Evolutionary conservation across 2,329 filamentous ascomycete species (phyloP), one percentile per base, ranked within the genome.

Genomic region (Pleurostoma richardsiae): DNA sequence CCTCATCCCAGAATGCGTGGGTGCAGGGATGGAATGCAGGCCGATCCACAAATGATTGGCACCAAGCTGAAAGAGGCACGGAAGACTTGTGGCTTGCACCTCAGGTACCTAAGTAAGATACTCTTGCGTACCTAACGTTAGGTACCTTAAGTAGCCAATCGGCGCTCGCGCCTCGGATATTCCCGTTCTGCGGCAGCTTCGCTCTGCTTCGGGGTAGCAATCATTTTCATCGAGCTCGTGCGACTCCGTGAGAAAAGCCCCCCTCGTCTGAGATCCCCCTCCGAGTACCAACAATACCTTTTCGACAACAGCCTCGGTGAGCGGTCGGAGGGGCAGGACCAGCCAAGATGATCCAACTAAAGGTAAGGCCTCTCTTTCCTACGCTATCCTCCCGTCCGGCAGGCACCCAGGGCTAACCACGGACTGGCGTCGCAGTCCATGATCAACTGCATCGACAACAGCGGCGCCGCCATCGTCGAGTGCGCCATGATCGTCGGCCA

Each of bases 391-490:
- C 33, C 33, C 33, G 33, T 36, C 33, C 33, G n/a, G n/a, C 8
- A 36, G 33, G n/a, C 26, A 42, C 38, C 6, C 69, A 45, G 38
- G 52, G 47, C 33, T n/a, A 33, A 26, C 27, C 29, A 26, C n/a
- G 4, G 30, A 2, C 42, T 30, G 27, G 2, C 39, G 29, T 41
- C 4, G 5, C 57, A 96, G 94, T 88, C 91, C 66, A 90, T 99
- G 82, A 82, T 99, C 61, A 96, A 94, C 73, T 97, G 94, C 85
- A 97, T 99, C 82, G 94, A 99, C 85, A 99, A 96, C 77, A 97
- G 94, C 55, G 94, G 94, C 66, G 94, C 94, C 58, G 91, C 94
- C 60, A 79, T 99, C 56, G 94, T 97, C 72, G 94, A 99, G 75
- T 99, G 94, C 73, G 88, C 87, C 66, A 86, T 92, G 66, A 87